A percentile compares a stretch with the other conserved stretches of the same genome.
Conservation (phyloP, 2,329 filamentous ascomycete genomes). For the Microsporum audouinii region DNA sequence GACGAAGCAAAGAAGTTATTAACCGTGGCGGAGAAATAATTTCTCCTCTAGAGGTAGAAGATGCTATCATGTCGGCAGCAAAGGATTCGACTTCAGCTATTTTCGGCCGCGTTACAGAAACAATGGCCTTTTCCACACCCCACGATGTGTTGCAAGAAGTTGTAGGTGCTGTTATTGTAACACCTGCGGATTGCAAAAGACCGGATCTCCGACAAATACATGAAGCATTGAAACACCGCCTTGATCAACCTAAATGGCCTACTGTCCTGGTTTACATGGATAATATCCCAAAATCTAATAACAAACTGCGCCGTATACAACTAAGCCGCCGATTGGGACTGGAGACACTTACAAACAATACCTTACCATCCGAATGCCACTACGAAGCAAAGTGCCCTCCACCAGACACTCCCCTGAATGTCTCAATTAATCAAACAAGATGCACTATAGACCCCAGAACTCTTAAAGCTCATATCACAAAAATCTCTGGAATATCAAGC, state of each 20-base stretch:
- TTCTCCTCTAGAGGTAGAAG: slow-evolving; percentile 2
- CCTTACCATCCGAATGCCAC: background rate
- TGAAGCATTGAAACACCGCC: background rate
- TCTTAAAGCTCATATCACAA: background rate
- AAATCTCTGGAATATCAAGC: background rate
- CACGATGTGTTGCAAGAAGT: slow-evolving; percentile 2
- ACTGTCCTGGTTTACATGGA: slow-evolving; percentile 1
- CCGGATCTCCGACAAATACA: slow-evolving; percentile 5
- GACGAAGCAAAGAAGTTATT: slow-evolving; percentile 4
- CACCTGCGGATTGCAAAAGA: background rate
- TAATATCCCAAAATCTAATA: background rate
- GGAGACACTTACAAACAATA: background rate
- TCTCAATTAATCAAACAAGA: background rate
- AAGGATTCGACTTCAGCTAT: background rate
- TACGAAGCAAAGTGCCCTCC: background rate
- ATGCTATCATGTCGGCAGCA: background rate
- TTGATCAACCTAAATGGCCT: background rate
- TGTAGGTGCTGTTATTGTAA: background rate
- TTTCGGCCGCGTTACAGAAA: slow-evolving; percentile 1
- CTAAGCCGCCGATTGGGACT: background rate
- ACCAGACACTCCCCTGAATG: background rate
- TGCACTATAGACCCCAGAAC: background rate
- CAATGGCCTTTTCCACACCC: background rate
- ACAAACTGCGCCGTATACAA: slow-evolving; percentile 2
- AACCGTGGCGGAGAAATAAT: slow-evolving; percentile 5